Evolutionary conservation across 1,139 yeast genomes (phyloP).

Genomic region (Candida sojae): DNA sequence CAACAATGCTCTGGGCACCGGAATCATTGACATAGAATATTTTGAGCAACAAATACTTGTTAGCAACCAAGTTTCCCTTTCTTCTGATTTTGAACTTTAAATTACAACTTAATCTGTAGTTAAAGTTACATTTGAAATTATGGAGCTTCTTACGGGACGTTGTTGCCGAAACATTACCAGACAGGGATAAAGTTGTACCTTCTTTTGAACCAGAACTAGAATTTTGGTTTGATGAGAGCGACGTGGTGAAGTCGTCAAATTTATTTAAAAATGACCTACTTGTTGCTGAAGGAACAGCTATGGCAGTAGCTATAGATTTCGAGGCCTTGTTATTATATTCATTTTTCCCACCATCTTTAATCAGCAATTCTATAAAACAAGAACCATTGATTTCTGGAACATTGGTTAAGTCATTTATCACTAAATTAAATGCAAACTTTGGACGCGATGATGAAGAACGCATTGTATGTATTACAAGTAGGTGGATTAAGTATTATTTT

Average conservation of each 20-base stretch:
- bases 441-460: slow-evolving; percentile 25
- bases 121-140: slow-evolving; percentile 45
- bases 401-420: slow-evolving; percentile 71
- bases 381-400: slow-evolving; percentile 78
- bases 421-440: slow-evolving; percentile 58
- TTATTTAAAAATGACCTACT: slow-evolving; percentile 12
- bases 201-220: slow-evolving; percentile 5
- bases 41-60: slow-evolving; percentile 36
- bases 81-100: slow-evolving; percentile 38
- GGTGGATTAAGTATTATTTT: too few species aligned
- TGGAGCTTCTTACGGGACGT: slow-evolving; percentile 40
- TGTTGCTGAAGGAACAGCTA: slow-evolving; percentile 2
- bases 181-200: slow-evolving; percentile 11
- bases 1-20: not conserved
- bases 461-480: not conserved
- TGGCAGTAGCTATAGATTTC: slow-evolving; percentile 5
- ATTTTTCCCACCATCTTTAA: slow-evolving; percentile 27
- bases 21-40: slow-evolving; percentile 43
- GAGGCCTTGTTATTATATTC: not conserved
- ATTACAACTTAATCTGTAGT: slow-evolving; percentile 41
- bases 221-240: slow-evolving; percentile 5
- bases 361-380: slow-evolving; percentile 56
- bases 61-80: slow-evolving; percentile 39
- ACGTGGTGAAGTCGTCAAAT: slow-evolving; percentile 11
- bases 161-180: slow-evolving; percentile 32